Base-by-base conservation (phyloP, 2,329 filamentous ascomycete species). In the Coleophoma crateriformis region DNA sequence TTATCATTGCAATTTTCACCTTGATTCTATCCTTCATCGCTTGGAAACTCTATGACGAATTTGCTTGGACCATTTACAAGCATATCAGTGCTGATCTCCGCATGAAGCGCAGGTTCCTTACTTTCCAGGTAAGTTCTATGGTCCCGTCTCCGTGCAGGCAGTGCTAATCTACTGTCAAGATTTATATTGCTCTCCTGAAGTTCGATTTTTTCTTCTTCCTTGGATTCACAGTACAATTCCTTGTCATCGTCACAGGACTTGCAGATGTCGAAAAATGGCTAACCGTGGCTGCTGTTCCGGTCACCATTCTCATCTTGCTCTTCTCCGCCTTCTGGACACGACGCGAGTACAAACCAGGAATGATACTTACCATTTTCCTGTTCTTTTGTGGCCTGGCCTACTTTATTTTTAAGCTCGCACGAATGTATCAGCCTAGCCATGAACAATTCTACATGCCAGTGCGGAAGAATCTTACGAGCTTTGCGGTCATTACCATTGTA, bases 161-260 rank as follows among this genome's bases (percentile, higher is more conserved):
- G 27, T 45, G n/a, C 51, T 60, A 47, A 62, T 33, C 27, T n/a
- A 11, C 10, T 33, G 14, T 17, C 47, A 54, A 96, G 91, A 91
- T 99, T 68, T 99, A 96, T 70, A 96, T 99, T 63, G 90, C 94
- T 35, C 80, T 99, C 11, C 79, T 99, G 57, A 99, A 99, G 71
- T 99, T 99, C 68, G 94, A 99, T 72, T 97, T 99, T 71, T 99
- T 99, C 82, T 97, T 99, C 77, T 99, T 99, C 78, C 82, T 99
- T 46, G 94, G 92, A 48, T 99, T 99, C 69, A 97, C 94, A 7
- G 89, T 99, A 43, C 94, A 99, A 66, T 99, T 99, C 69, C 80
- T 97, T 48, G 92, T 99, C 60, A 87, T 97, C 51, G 90, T 99
- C 52, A 85, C 81, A 41, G 79, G 75, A 52, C 77, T 75, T 22